Evolutionary conservation across 192 early-diverging fungal species (phyloP).

Genomic region (Obelidium mucronatum): DNA sequence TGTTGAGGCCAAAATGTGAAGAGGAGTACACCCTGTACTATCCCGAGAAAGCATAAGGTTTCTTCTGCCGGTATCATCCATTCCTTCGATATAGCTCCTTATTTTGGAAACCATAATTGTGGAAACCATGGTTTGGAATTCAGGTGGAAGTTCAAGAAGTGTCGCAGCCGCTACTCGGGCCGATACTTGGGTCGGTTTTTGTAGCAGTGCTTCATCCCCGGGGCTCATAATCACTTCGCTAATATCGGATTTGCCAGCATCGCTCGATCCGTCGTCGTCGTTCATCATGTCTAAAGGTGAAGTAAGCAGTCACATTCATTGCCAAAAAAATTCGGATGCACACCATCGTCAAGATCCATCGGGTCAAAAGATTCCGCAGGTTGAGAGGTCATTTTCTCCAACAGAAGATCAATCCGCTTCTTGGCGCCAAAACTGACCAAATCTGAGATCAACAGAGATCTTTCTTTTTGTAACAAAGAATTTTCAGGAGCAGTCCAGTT

Average conservation of each 20-base stretch:
- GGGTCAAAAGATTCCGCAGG: too few species aligned
- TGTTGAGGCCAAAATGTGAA: not conserved
- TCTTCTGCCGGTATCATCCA: not conserved
- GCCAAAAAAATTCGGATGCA: not conserved
- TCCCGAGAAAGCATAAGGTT: not conserved
- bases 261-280: not conserved
- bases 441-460: not conserved
- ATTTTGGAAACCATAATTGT: not conserved
- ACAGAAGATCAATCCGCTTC: not conserved
- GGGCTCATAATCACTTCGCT: not conserved
- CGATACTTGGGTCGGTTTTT: not conserved
- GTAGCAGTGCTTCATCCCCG: not conserved
- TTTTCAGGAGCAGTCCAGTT: not conserved
- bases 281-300: not conserved
- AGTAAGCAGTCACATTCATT: not conserved
- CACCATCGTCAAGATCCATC: too few species aligned
- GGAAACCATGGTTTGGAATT: not conserved
- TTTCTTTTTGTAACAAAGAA: not conserved
- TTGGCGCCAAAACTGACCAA: not conserved
- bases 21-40: not conserved
- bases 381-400: not conserved
- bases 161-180: not conserved
- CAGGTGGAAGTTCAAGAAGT: not conserved
- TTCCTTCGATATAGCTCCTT: not conserved
- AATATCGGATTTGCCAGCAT: not conserved